phyloP scores from a whole-genome alignment of 352 stramenopile genomes.

The Plasmopara halstedii region DNA sequence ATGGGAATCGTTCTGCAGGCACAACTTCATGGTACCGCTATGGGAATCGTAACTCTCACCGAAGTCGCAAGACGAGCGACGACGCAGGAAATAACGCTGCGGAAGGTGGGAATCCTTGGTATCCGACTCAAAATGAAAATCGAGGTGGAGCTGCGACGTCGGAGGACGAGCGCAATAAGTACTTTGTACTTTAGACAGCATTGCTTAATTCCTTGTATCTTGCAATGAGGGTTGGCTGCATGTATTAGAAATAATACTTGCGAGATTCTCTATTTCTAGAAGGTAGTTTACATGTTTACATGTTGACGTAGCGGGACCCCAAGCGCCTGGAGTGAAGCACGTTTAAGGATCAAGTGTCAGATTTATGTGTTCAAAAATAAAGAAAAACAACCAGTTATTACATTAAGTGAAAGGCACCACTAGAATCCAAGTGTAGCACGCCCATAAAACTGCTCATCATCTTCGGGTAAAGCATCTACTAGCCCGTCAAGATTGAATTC shows the following conservation, averaged over 20 bases:
- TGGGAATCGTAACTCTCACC: slow-evolving; percentile 57
- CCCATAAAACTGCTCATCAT: slow-evolving; percentile 78
- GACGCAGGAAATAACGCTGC: slow-evolving; percentile 64
- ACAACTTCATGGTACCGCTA: slow-evolving; percentile 73
- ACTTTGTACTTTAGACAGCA: slow-evolving; percentile 70
- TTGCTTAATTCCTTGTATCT: slow-evolving; percentile 17
- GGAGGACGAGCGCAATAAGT: slow-evolving; percentile 74
- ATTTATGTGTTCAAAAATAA: not conserved
- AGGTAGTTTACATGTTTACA: no score
- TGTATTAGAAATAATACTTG: no score
- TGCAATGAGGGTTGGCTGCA: slow-evolving; percentile 6
- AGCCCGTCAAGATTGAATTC: slow-evolving; percentile 34
- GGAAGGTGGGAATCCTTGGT: slow-evolving; percentile 32
- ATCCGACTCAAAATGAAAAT: slow-evolving; percentile 27
- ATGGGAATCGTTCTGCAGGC: slow-evolving; percentile 28
- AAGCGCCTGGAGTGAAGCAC: no score
- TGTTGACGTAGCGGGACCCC: no score
- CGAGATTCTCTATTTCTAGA: no score
- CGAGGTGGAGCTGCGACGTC: slow-evolving; percentile 28
- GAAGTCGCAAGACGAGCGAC: slow-evolving; percentile 59
- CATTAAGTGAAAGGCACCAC: slow-evolving; percentile 20
- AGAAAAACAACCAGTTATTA: slow-evolving; percentile 30
- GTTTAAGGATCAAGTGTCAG: not conserved
- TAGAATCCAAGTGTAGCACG: slow-evolving; percentile 79
- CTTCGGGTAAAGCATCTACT: slow-evolving; percentile 38